These are phyloP conservation scores for Heteromeles arbutifolia DNA, from an alignment of 306 rosid species.

Conservation along the genomic window DNA sequence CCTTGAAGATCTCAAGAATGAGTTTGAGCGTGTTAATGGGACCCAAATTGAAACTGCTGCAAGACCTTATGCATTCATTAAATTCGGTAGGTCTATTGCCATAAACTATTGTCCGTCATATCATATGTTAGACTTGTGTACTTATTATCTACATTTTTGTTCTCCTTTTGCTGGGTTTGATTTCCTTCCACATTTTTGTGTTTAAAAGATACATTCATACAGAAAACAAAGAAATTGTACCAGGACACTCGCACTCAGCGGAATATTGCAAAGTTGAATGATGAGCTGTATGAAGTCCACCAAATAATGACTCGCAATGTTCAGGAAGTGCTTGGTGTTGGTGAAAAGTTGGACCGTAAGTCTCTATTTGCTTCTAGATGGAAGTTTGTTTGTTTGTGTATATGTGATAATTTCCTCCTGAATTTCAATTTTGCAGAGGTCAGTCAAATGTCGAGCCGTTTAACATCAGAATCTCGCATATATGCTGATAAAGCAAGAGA, in stretches of 20 bases:
- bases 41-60: slow-evolving; percentile 98
- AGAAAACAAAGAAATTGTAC: slow-evolving; percentile 95
- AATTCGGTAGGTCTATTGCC: slow-evolving; percentile 63
- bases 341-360: slow-evolving; percentile 99
- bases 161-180: slow-evolving; percentile 19
- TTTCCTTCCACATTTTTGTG: slow-evolving; percentile 14
- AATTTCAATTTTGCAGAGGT: slow-evolving; percentile 72
- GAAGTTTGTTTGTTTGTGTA: not conserved
- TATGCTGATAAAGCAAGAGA: slow-evolving; percentile 95
- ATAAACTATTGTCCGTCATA: not conserved
- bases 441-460: slow-evolving; percentile 92
- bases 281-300: slow-evolving; percentile 98
- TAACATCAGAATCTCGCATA: slow-evolving; percentile 88
- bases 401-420: slow-evolving; percentile 10
- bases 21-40: slow-evolving; percentile 90
- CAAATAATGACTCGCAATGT: slow-evolving; percentile 99
- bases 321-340: slow-evolving; percentile 99
- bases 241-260: slow-evolving; percentile 97
- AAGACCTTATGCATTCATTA: slow-evolving; percentile 97
- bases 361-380: not conserved
- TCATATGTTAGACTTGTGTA: not conserved
- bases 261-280: slow-evolving; percentile 92
- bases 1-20: slow-evolving; percentile 95
- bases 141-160: not conserved
- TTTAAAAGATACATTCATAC: slow-evolving; percentile 81